These are phyloP conservation scores for Tricholoma sp. DNA, from an alignment of 768 basidiomycete species.

Conservation along the genomic window DNA sequence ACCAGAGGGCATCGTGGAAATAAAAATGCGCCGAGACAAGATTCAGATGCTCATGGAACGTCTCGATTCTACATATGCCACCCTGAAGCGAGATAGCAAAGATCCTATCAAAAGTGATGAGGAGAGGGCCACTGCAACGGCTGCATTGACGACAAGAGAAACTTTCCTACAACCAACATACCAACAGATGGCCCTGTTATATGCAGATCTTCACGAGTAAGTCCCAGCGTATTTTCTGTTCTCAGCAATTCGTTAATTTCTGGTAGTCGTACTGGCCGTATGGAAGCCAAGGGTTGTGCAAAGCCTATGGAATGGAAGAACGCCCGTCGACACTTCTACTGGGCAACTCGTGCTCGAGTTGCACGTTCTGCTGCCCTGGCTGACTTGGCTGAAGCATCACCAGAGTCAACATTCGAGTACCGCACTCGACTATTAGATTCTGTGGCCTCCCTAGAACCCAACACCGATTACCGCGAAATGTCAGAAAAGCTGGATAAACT, in stretches of 20 bases:
- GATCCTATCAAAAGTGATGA: conserved; percentile 69
- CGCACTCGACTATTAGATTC: conserved; percentile 60
- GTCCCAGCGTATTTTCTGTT: conserved; percentile 23
- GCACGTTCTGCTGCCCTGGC: conserved; percentile 63
- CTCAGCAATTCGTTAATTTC: conserved; percentile 7
- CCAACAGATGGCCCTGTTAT: conserved; percentile 88
- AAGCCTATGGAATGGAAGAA: conserved; percentile 84
- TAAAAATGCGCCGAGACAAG: conserved; percentile 97
- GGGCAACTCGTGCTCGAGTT: conserved; percentile 82
- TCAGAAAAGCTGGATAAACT: conserved; percentile 68
- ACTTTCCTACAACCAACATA: conserved; percentile 82
- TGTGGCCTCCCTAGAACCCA: conserved; percentile 49
- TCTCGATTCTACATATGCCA: conserved; percentile 77
- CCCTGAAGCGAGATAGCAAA: conserved; percentile 76
- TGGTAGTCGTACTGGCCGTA: conserved; percentile 81
- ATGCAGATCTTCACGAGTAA: conserved; percentile 95
- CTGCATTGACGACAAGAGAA: conserved; percentile 72
- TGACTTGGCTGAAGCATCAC: conserved; percentile 64
- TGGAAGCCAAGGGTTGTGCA: conserved; percentile 97
- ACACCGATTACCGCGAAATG: conserved; percentile 49
- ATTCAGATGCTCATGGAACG: conserved; percentile 89
- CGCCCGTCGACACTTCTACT: conserved; percentile 88
- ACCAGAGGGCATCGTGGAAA: conserved; percentile 95
- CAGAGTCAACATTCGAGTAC: conserved; percentile 63
- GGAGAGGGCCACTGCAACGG: conserved; percentile 65